Conservation (phyloP, 108 stramenopile genomes). For the Nannochloropsis granulata region DNA sequence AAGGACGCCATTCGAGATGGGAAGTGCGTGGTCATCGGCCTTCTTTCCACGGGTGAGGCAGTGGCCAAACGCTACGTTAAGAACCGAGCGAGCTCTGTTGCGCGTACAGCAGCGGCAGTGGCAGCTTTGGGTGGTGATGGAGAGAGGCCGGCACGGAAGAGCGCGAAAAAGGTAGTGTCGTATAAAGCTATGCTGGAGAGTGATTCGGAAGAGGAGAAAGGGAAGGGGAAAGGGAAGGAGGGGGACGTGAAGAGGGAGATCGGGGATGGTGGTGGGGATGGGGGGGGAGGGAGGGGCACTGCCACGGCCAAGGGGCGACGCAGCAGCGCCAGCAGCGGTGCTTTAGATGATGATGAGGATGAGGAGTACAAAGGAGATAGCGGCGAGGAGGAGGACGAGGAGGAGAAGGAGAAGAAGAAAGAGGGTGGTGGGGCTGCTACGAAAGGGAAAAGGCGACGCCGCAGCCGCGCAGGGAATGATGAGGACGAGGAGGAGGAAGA, state of each 20-base stretch:
- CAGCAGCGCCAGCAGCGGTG: neutral
- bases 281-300: no score
- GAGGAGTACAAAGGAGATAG: neutral
- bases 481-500: neutral
- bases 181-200: neutral
- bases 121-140: no score
- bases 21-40: conserved; percentile 50
- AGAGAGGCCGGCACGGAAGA: neutral
- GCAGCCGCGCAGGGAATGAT: no score
- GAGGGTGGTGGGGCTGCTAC: neutral
- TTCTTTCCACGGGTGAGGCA: conserved; percentile 60
- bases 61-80: neutral
- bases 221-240: neutral
- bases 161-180: neutral
- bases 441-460: no score
- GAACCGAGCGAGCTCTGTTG: neutral
- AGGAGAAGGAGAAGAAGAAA: neutral
- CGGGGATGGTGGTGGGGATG: neutral
- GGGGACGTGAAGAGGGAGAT: neutral
- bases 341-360: neutral
- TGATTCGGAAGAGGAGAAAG: neutral
- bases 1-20: neutral
- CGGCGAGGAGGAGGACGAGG: neutral
- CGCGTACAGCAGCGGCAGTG: neutral
- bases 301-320: neutral